phyloP scores from a whole-genome alignment of 2,329 filamentous ascomycete species.

The Talaromyces sp. region DNA sequence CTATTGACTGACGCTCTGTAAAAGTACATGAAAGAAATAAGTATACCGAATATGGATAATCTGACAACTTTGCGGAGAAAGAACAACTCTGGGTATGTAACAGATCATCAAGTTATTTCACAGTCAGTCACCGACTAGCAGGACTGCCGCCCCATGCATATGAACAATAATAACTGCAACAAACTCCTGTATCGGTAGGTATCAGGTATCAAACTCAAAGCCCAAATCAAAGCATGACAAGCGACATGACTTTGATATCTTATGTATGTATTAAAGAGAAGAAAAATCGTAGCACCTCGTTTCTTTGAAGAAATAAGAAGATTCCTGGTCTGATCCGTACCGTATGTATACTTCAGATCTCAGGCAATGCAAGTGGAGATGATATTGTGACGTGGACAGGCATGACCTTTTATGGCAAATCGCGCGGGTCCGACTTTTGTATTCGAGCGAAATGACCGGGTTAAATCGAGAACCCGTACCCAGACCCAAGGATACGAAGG shows the following conservation, averaged over 20 bases:
- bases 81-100: not conserved
- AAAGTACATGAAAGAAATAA: not conserved
- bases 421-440: not conserved
- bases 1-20: not conserved
- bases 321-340: not conserved
- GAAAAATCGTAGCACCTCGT: constrained; percentile 2
- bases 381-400: not conserved
- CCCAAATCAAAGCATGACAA: not conserved
- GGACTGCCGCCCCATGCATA: constrained; percentile 15
- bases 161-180: not conserved
- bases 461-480: not conserved
- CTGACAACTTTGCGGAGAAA: not conserved
- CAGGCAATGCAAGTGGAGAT: not conserved
- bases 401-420: not conserved
- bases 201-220: constrained; percentile 2
- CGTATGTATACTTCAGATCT: not conserved
- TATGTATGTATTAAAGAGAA: not conserved
- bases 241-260: not conserved
- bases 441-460: not conserved
- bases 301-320: not conserved
- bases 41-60: not conserved
- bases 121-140: constrained; percentile 10
- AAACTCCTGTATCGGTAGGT: not conserved
- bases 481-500: not conserved
- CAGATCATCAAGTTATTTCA: not conserved